phyloP scores from a whole-genome alignment of 352 stramenopile genomes.

The Albugo candida region DNA sequence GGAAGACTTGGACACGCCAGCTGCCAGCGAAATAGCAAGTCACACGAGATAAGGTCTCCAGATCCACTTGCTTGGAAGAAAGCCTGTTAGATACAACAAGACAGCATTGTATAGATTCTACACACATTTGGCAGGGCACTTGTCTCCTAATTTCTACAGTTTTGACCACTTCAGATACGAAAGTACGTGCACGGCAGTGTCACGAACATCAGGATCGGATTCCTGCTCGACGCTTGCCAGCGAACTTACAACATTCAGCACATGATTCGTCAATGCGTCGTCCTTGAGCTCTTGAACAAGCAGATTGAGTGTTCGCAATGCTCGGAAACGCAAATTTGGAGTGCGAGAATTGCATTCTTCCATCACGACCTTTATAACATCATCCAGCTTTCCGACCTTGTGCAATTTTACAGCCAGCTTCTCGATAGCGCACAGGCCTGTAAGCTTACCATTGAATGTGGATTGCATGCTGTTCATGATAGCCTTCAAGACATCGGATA shows the following conservation, averaged over 20 bases:
- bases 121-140: too few relatives aligned
- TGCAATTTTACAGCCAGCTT: constrained; percentile 35
- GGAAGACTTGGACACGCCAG: too few relatives aligned
- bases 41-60: too few relatives aligned
- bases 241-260: constrained; percentile 58
- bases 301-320: constrained; percentile 39
- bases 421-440: constrained; percentile 46
- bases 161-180: background rate
- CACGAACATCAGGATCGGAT: constrained; percentile 46
- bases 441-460: constrained; percentile 56
- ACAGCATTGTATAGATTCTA: too few relatives aligned
- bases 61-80: too few relatives aligned
- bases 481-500: constrained; percentile 20
- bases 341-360: constrained; percentile 65
- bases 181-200: constrained; percentile 23
- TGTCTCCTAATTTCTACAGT: too few relatives aligned
- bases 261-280: constrained; percentile 31
- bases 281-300: constrained; percentile 56
- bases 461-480: constrained; percentile 38
- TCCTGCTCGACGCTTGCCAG: constrained; percentile 38
- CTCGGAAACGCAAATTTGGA: constrained; percentile 61
- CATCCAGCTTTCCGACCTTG: constrained; percentile 40
- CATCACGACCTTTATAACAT: constrained; percentile 40
- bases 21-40: too few relatives aligned
- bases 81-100: too few relatives aligned